These are phyloP conservation scores for Septoria linicola DNA, from an alignment of 2,329 filamentous ascomycete species.

Conservation along the genomic window DNA sequence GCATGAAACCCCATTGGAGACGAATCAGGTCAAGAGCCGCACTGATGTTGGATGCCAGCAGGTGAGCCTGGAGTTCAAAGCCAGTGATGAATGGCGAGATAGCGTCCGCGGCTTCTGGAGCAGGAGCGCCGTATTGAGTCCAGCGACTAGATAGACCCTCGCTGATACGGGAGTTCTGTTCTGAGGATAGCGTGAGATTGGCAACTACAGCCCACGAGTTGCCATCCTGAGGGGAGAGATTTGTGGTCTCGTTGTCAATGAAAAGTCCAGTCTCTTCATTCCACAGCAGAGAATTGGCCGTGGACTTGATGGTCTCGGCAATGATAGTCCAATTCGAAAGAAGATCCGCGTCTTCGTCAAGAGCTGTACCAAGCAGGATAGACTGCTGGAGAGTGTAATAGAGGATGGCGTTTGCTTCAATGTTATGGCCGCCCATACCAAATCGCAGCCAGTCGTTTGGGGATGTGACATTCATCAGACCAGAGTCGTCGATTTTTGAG, in stretches of 20 bases:
- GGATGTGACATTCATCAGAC: conserved; percentile 49
- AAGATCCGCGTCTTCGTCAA: conserved; percentile 44
- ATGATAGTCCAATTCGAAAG: conserved; percentile 38
- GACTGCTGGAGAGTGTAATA: conserved; percentile 56
- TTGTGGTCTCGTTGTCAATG: conserved; percentile 37
- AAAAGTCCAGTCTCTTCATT: conserved; percentile 36
- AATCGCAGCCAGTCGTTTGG: conserved; percentile 50
- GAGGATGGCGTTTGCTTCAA: conserved; percentile 49
- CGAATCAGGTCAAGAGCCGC: conserved; percentile 47
- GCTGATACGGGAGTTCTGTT: conserved; percentile 37
- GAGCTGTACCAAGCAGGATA: conserved; percentile 51
- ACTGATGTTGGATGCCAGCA: conserved; percentile 42
- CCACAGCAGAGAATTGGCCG: conserved; percentile 48
- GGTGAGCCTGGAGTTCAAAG: conserved; percentile 50
- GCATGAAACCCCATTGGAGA: conserved; percentile 55
- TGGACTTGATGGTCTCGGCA: conserved; percentile 49
- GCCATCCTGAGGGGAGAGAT: conserved; percentile 51
- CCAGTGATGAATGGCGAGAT: conserved; percentile 51
- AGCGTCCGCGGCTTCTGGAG: conserved; percentile 48
- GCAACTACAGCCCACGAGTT: conserved; percentile 46
- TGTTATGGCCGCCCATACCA: conserved; percentile 53
- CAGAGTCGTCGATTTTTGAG: conserved; percentile 44
- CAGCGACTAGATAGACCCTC: conserved; percentile 39
- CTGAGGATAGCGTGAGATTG: conserved; percentile 38
- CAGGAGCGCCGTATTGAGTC: conserved; percentile 49